Conservation (phyloP, 2,329 filamentous ascomycete species). For the Fusarium sp. region DNA sequence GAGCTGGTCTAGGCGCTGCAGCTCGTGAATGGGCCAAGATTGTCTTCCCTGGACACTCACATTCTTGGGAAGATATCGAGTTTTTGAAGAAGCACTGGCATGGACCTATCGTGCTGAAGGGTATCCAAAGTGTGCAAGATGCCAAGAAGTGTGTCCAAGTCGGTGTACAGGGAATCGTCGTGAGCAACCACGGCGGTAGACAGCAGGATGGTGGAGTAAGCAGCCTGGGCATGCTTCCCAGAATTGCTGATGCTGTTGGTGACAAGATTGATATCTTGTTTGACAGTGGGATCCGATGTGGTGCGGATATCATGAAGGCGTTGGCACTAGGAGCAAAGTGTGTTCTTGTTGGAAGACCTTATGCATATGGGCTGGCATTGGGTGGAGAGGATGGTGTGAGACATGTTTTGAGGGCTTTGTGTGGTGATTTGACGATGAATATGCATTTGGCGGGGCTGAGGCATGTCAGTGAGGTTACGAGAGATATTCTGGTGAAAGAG, state of each 20-base stretch:
- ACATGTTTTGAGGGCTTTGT: constrained; percentile 19
- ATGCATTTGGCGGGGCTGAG: constrained; percentile 32
- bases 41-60: constrained; percentile 25
- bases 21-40: constrained; percentile 37
- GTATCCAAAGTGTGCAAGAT: constrained; percentile 24
- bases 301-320: constrained; percentile 24
- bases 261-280: constrained; percentile 15
- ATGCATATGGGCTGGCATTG: background rate
- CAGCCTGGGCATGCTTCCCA: constrained; percentile 29
- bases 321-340: constrained; percentile 10
- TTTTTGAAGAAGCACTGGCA: constrained; percentile 33
- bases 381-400: constrained; percentile 19
- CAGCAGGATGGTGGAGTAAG: constrained; percentile 30
- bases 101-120: constrained; percentile 24
- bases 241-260: constrained; percentile 8
- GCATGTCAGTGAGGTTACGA: constrained; percentile 11
- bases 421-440: constrained; percentile 33
- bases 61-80: constrained; percentile 26
- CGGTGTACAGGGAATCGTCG: constrained; percentile 28
- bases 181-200: constrained; percentile 28
- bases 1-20: constrained; percentile 16
- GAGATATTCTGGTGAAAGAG: constrained; percentile 12
- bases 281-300: constrained; percentile 15
- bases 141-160: constrained; percentile 23
- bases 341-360: constrained; percentile 14